Base-by-base conservation (phyloP, 495 filamentous ascomycete species). In the Parmelia sp. region DNA sequence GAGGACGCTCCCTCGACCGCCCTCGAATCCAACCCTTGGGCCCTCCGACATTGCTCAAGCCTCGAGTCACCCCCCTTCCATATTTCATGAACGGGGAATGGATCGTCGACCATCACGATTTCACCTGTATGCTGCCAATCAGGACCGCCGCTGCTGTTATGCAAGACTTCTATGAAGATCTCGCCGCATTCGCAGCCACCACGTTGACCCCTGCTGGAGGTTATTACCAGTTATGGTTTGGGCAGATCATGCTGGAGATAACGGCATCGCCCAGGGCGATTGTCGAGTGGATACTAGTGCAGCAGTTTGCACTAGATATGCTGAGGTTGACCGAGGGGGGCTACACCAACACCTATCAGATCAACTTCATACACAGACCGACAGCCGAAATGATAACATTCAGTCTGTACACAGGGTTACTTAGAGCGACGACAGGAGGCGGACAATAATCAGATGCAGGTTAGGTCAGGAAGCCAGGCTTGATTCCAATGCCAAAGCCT, bases 311-410 rank as follows among this genome's bases (percentile, higher is more conserved):
- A 1, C 31, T 59, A 21, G n/a, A 59, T 29, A 25, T 59, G 36
- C n/a, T 59, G n/a, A 42, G 27, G 29, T 3, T 59, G 57, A 59
- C 35, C 39, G 21, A 37, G 27, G 25, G 35, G n/a, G 57, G 57
- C 25, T 59, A 59, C 10, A 59, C 21, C 4, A 39, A 59, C 57
- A 31, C 57, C 11, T 59, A 59, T 40, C 57, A 42, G n/a, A 59
- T 59, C 39, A 59, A 42, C 17, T 40, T 40, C 6, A 59, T 42
- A 42, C 57, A 59, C 29, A 23, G 36, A 25, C 25, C 39, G 25
- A 59, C 57, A 39, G 57, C 35, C 8, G 31, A 7, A 35, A 59
- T 42, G 57, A 3, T 59, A 1, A 59, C 57, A 2, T 59, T 59
- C 39, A 59, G 9, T 59, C 35, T 59, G 23, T 59, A 42, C 36